These are phyloP conservation scores for Trichoderma afroharzianum DNA, from an alignment of 2,329 filamentous ascomycete genomes.

Conservation along the genomic window DNA sequence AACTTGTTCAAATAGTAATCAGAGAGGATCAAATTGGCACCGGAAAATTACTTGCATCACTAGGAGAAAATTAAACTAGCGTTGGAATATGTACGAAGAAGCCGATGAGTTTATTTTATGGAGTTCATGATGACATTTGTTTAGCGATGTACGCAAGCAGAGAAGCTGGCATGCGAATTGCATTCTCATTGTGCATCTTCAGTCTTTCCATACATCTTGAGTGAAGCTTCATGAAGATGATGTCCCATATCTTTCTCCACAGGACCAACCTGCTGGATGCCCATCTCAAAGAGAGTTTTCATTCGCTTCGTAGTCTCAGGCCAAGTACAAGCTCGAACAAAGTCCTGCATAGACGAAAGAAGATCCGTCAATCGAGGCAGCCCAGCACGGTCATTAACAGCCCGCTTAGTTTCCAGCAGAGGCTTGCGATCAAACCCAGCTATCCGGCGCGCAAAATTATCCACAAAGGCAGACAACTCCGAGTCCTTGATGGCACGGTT, in stretches of 20 bases:
- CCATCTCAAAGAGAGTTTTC: neutral
- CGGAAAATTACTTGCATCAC: neutral
- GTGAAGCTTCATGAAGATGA: neutral
- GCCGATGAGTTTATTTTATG: neutral
- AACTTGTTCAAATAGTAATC: neutral
- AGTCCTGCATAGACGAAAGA: neutral
- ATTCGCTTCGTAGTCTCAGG: neutral
- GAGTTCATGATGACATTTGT: neutral
- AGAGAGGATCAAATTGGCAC: neutral
- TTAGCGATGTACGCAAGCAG: neutral
- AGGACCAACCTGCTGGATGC: neutral
- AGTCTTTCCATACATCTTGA: neutral
- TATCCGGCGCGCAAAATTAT: neutral
- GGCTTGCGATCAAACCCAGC: constrained; percentile 1
- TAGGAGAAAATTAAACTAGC: neutral
- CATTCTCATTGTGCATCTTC: neutral
- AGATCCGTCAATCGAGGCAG: neutral
- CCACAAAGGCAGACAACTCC: neutral
- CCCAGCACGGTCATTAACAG: neutral
- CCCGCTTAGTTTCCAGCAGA: neutral
- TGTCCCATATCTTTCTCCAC: neutral
- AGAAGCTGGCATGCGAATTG: neutral
- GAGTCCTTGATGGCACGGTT: neutral
- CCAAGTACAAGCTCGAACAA: neutral
- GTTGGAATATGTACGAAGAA: neutral